Base-by-base conservation (phyloP, 768 basidiomycete genomes). In the Filobasidium floriforme region DNA sequence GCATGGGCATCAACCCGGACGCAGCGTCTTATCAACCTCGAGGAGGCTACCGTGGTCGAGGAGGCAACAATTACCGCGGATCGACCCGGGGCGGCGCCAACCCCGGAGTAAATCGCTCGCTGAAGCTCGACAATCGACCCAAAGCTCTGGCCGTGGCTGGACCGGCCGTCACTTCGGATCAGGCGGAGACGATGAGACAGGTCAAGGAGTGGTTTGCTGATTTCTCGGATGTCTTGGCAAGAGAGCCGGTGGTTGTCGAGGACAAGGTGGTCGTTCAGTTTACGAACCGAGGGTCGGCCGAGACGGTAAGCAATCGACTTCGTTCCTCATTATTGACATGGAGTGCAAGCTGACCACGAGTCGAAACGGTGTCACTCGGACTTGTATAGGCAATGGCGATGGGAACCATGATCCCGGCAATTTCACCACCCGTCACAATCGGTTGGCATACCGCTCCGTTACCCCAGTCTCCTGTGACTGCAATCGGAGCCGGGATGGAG, bases 111-210 rank as follows among this genome's bases (percentile, higher is more conserved):
- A 83, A 87, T 49, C 81, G 82, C 11, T 90, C 86, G 72, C 88
- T 94, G 88, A 89, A 89, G 74, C 84, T 96, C 32, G 92, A 96
- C 77, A 91, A 92, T 73, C 85, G 92, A 19, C 89, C 92, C 11
- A 88, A 86, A 80, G 87, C 85, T 77, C 80, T 96, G 26, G 79
- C 88, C 24, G 81, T 96, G 2, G 24, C 24, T 24, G 24, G 54
- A 19, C 54, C 54, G 22, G 54, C 54, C 7, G 29, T 57, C n/a
- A 22, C 15, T 5, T 1, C 2, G 19, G 54, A 57, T 57, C 24
- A 28, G 54, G 24, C 12, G 15, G 22, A 26, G 29, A 32, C 54
- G 24, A 4, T 57, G 54, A 24, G 24, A 24, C 54, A 57, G 15
- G 54, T 57, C 7, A 57, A 57, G 15, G 54, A 57, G 29, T 57